These are phyloP conservation scores for Pelargonium myrrhifolium DNA, from an alignment of 441 rosid species.

Conservation along the genomic window DNA sequence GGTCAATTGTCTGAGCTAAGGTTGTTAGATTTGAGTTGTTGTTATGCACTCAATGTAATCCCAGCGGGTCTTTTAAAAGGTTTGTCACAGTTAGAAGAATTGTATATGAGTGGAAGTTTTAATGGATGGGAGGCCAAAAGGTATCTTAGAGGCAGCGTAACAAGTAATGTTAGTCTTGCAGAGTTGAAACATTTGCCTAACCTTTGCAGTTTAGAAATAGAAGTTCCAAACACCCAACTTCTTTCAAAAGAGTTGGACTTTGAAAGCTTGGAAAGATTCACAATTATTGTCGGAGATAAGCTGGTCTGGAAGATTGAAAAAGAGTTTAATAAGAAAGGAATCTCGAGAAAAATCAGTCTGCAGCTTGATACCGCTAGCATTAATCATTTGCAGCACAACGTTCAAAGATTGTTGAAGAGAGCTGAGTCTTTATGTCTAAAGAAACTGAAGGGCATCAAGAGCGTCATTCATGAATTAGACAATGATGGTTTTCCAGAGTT, in stretches of 20 bases:
- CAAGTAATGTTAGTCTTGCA: slow-evolving; percentile 5
- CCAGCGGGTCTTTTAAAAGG: slow-evolving; percentile 15
- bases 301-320: too few species aligned
- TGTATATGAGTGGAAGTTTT: slow-evolving; percentile 14
- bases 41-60: slow-evolving; percentile 13
- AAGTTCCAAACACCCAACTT: background rate
- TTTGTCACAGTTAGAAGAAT: slow-evolving; percentile 24
- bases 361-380: background rate
- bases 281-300: too few species aligned
- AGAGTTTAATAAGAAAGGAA: background rate
- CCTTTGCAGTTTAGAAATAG: background rate
- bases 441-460: slow-evolving; percentile 17
- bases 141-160: background rate
- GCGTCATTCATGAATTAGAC: slow-evolving; percentile 14
- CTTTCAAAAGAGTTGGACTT: background rate
- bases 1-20: slow-evolving; percentile 21
- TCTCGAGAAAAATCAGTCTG: background rate
- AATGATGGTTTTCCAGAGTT: slow-evolving; percentile 10
- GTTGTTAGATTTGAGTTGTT: slow-evolving; percentile 15
- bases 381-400: background rate
- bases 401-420: slow-evolving; percentile 17
- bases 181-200: slow-evolving; percentile 10
- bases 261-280: background rate
- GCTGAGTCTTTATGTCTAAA: slow-evolving; percentile 17
- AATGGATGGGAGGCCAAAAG: slow-evolving; percentile 16